Evolutionary conservation across 495 filamentous ascomycete genomes (phyloP), one percentile per base, ranked within the genome.

Genomic region (Neurospora hispaniola): DNA sequence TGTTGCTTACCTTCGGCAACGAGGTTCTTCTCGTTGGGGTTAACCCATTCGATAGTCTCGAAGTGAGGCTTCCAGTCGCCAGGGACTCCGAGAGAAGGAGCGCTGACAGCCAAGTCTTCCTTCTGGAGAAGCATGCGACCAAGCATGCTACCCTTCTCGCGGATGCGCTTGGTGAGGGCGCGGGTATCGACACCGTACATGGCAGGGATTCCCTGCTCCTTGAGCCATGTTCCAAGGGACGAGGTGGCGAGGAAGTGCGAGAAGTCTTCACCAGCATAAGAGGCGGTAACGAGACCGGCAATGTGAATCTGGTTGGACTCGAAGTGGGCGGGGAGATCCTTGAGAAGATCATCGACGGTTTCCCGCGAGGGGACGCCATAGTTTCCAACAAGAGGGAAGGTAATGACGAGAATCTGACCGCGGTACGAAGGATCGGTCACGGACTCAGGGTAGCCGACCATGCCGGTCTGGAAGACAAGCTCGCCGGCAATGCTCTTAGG

Each of bases 371-470:
- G 96, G 12, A 98, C 96, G 74, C 93, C 96, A 83, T 99, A 99
- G 86, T 99, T 99, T 75, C 96, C 96, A 81, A 99, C 97, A 74
- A 99, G 85, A n/a, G 96, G 96, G 80, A 97, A 93, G 70, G 96
- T 99, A 86, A 99, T 97, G 78, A 98, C 95, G 77, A 97, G 86
- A 73, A 98, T 98, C 85, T 99, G 96, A 66, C 96, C 96, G 76
- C 96, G 94, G 87, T 99, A 99, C 41, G 96, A 98, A 44, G 96
- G 96, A 77, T 98, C 96, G 79, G 96, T 98, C 89, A 99, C 89
- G 68, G 95, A 97, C 85, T 99, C 96, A 41, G 96, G 94, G 79
- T 99, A 99, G 74, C 96, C 96, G 72, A 99, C 96, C 96, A 99
- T 97, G 79, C 96, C 96, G 69, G 96, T 99, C 86, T 99, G 96